Percentiles rank a stretch among this genome's conserved stretches.
Evolutionary conservation across 768 basidiomycete species (phyloP).

Genomic region (Rhizopogon vulgaris): DNA sequence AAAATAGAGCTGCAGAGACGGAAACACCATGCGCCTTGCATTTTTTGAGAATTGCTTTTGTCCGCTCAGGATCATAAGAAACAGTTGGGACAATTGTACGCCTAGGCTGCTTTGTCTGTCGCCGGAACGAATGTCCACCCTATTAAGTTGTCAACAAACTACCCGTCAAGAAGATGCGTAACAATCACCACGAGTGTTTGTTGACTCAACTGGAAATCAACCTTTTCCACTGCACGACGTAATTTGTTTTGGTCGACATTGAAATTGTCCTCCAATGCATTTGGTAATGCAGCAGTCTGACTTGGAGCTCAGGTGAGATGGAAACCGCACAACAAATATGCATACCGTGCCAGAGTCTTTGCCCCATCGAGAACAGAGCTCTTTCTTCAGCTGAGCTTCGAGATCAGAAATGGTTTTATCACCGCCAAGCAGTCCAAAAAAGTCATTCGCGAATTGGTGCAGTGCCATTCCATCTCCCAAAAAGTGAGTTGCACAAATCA

Average conservation of each 20-base stretch:
- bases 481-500: conserved; percentile 76
- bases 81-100: conserved; percentile 68
- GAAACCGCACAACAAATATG: background rate
- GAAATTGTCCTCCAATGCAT: conserved; percentile 46
- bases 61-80: conserved; percentile 47
- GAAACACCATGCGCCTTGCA: conserved; percentile 72
- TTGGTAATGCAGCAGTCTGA: conserved; percentile 30
- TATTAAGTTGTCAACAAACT: conserved; percentile 14
- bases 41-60: conserved; percentile 55
- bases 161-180: background rate
- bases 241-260: conserved; percentile 32
- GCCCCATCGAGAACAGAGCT: conserved; percentile 28
- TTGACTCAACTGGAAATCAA: conserved; percentile 54
- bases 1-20: conserved; percentile 70
- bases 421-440: conserved; percentile 57
- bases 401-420: conserved; percentile 23
- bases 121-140: conserved; percentile 75
- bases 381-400: conserved; percentile 22
- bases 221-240: conserved; percentile 37
- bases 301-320: background rate
- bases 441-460: conserved; percentile 76
- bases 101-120: conserved; percentile 34
- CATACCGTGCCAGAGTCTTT: conserved; percentile 7
- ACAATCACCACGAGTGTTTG: conserved; percentile 47
- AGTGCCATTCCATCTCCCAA: conserved; percentile 86